phyloP scores from a whole-genome alignment of 805 yeast genomes.

The Ogataea polymorpha region DNA sequence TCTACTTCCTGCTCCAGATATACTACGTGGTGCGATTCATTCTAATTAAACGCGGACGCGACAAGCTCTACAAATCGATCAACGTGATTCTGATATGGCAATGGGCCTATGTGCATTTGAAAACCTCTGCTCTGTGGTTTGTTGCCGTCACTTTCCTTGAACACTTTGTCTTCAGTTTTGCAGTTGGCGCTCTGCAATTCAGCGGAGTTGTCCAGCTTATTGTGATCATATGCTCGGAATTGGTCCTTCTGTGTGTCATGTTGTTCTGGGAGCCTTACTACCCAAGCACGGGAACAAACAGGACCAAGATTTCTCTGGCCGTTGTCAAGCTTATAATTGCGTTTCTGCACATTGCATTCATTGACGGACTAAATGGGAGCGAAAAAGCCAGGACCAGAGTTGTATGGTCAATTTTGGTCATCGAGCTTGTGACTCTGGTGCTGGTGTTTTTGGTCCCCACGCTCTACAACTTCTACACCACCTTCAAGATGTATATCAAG shows the following conservation, averaged over 20 bases:
- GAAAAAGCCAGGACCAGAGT: constrained; percentile 41
- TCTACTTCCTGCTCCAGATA: constrained; percentile 34
- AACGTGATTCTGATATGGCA: constrained; percentile 47
- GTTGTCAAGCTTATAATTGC: constrained; percentile 39
- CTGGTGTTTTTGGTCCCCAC: constrained; percentile 28
- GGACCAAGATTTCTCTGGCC: constrained; percentile 34
- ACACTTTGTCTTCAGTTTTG: constrained; percentile 35
- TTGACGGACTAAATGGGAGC: constrained; percentile 34
- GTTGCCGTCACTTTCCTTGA: constrained; percentile 36
- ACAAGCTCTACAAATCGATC: constrained; percentile 44
- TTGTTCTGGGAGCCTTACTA: constrained; percentile 32
- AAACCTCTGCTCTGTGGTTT: constrained; percentile 40
- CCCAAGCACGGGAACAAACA: constrained; percentile 32
- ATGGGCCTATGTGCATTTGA: constrained; percentile 40
- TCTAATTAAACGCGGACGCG: constrained; percentile 16
- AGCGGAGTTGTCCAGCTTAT: constrained; percentile 45
- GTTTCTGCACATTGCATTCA: constrained; percentile 42
- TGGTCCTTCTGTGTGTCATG: constrained; percentile 27
- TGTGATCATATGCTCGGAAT: constrained; percentile 36
- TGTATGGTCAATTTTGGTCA: constrained; percentile 40
- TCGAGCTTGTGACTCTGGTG: constrained; percentile 34
- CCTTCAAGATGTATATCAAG: constrained; percentile 14
- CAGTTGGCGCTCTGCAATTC: constrained; percentile 43
- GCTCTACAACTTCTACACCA: constrained; percentile 28
- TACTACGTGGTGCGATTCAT: constrained; percentile 35